Evolutionary conservation across 2,329 filamentous ascomycete species (phyloP), one percentile per base, ranked within the genome.

Genomic region (Hirsutella minnesotensis): DNA sequence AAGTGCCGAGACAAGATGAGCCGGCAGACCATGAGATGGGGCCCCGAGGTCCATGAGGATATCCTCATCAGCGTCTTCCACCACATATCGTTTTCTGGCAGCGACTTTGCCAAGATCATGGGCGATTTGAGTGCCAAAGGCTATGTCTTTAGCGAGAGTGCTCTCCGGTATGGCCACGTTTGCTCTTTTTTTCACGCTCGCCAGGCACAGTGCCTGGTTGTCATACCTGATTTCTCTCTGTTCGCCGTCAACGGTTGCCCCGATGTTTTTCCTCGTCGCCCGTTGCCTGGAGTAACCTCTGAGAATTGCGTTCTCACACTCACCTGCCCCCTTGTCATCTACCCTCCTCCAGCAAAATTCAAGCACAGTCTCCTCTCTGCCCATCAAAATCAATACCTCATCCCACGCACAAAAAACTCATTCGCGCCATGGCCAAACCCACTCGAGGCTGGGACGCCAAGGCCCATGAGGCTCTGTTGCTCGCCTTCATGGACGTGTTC

Each of bases 1-100:
- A 27, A 27, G 7, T 27, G 22, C 15, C 16, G 9, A 19, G 37
- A 12, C 20, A 63, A 62, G 59, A 45, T 52, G 36, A 47, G 48
- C n/a, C 55, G 58, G 30, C 51, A 56, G 43, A 46, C 51, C 15
- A 63, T 61, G 49, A 59, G 55, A 29, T 74, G 69, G 69, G 62
- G 62, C 22, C 51, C 59, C 5, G 54, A 57, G 9, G 59, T 64
- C 16, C 67, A 73, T 38, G 55, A 67, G 45, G 66, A 67, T 34
- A 63, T 73, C 35, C 58, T 74, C 30, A 44, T 64, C 7, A 61
- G 60, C 22, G 45, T 72, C 20, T 52, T 66, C n/a, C 56, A 61
- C 21, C 53, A 61, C 7, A 48, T 65, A 42, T 61, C 57, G 31
- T 58, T 65, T 3, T 53, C 47, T 3, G 33, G 47, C 0, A 51